Percentiles rank a stretch among this genome's conserved stretches.
phyloP scores from a whole-genome alignment of 164 flowering plant species.

The Berberis vulgaris region DNA sequence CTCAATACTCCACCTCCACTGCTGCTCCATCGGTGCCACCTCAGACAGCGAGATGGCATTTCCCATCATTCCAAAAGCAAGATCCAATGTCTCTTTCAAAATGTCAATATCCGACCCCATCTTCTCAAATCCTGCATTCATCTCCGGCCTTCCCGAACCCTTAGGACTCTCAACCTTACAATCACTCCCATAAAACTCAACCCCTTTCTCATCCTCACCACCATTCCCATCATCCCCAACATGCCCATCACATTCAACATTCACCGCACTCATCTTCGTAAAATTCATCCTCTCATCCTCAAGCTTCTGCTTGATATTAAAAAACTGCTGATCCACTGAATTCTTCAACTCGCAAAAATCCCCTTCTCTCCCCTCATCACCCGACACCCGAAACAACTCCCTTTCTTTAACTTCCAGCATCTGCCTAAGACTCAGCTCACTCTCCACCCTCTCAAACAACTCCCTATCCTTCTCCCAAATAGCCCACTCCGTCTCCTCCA shows the following conservation, averaged over 20 bases:
- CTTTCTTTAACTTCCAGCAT: conserved; percentile 47
- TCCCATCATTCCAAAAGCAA: conserved; percentile 58
- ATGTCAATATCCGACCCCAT: conserved; percentile 60
- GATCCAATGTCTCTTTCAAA: conserved; percentile 55
- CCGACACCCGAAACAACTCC: conserved; percentile 24
- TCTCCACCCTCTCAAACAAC: conserved; percentile 35
- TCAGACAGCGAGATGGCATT: conserved; percentile 36
- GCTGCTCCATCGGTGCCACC: conserved; percentile 43
- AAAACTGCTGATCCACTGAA: conserved; percentile 50
- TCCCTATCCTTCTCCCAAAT: conserved; percentile 52
- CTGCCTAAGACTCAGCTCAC: conserved; percentile 43
- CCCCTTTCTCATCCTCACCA: conserved; percentile 1
- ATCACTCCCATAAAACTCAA: conserved; percentile 1
- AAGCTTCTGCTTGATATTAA: conserved; percentile 43
- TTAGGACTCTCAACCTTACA: conserved; percentile 1
- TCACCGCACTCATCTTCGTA: conserved; percentile 7
- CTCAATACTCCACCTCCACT: conserved; percentile 52
- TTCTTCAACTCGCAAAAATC: conserved; percentile 41
- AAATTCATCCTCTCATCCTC: conserved; percentile 28
- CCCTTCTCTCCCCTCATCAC: conserved; percentile 27
- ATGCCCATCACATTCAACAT: conserved; percentile 10
- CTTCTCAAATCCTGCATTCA: conserved; percentile 26
- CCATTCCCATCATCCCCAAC: conserved; percentile 12
- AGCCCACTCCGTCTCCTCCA: conserved; percentile 41
- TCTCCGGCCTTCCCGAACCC: conserved; percentile 11